These are phyloP conservation scores for Apiospora sp. DNA, from an alignment of 2,329 filamentous ascomycete species.

Conservation along the genomic window DNA sequence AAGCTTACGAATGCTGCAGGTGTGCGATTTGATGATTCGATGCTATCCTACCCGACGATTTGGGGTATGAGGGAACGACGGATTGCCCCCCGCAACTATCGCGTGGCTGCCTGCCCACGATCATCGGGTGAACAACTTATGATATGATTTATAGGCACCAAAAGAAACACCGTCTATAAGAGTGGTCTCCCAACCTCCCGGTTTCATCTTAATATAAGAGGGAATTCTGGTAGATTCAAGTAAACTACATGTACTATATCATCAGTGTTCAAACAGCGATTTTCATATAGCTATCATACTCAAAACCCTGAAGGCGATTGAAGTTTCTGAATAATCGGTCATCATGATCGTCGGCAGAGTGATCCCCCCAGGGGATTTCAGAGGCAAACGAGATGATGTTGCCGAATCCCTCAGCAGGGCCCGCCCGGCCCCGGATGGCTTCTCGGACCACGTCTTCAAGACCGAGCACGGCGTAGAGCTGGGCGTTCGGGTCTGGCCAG, in stretches of 20 bases:
- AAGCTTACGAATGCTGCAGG: slow-evolving; percentile 9
- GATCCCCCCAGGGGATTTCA: neutral
- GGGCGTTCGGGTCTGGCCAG: slow-evolving; percentile 17
- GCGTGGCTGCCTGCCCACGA: neutral
- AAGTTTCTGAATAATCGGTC: neutral
- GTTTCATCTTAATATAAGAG: neutral
- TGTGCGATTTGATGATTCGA: neutral
- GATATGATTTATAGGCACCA: neutral
- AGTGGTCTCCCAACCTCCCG: neutral
- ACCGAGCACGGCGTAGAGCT: slow-evolving; percentile 18
- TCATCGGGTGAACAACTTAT: neutral
- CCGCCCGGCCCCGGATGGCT: neutral
- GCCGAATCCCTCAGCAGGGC: neutral
- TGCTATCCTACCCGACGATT: neutral
- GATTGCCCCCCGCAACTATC: neutral
- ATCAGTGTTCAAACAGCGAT: too few relatives aligned
- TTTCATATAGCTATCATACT: too few relatives aligned
- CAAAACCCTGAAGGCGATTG: too few relatives aligned
- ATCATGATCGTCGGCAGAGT: slow-evolving; percentile 13
- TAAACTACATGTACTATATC: neutral
- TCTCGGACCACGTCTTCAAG: slow-evolving; percentile 22
- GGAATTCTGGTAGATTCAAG: neutral
- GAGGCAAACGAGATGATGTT: neutral
- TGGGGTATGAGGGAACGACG: neutral
- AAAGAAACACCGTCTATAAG: neutral